A percentile compares a stretch with the other conserved stretches of the same genome.
phyloP scores from a whole-genome alignment of 1,139 yeast genomes.

The Blastobotrys serpentis region DNA sequence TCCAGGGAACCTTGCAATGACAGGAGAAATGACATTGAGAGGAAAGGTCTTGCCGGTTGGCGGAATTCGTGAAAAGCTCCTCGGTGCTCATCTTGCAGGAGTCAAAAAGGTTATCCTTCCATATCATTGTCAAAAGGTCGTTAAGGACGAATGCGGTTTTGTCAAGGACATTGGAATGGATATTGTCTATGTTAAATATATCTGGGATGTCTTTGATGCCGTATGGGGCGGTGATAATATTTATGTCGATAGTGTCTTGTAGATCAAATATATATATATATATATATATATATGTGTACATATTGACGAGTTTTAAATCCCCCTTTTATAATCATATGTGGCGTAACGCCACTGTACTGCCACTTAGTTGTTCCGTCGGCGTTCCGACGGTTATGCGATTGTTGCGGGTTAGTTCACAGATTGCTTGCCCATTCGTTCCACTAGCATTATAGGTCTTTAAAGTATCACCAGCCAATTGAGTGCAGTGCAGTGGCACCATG shows the following conservation, averaged over 20 bases:
- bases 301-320: too few species aligned
- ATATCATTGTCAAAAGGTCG: constrained; percentile 64
- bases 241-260: constrained; percentile 10
- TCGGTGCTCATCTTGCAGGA: constrained; percentile 80
- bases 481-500: background rate
- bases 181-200: constrained; percentile 67
- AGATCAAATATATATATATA: background rate
- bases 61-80: constrained; percentile 78
- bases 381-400: background rate
- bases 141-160: constrained; percentile 54
- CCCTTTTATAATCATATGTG: too few species aligned
- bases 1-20: constrained; percentile 76
- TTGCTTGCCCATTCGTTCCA: too few species aligned
- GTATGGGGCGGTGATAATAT: constrained; percentile 50
- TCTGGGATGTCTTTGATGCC: constrained; percentile 68
- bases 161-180: constrained; percentile 53
- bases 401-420: too few species aligned
- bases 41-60: constrained; percentile 89
- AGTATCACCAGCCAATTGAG: background rate
- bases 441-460: too few species aligned
- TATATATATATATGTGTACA: too few species aligned
- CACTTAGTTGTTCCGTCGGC: background rate
- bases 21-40: constrained; percentile 86
- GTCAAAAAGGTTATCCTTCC: constrained; percentile 66
- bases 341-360: background rate